phyloP scores from a whole-genome alignment of 2,329 filamentous ascomycete species.

The Cladosporium halotolerans region DNA sequence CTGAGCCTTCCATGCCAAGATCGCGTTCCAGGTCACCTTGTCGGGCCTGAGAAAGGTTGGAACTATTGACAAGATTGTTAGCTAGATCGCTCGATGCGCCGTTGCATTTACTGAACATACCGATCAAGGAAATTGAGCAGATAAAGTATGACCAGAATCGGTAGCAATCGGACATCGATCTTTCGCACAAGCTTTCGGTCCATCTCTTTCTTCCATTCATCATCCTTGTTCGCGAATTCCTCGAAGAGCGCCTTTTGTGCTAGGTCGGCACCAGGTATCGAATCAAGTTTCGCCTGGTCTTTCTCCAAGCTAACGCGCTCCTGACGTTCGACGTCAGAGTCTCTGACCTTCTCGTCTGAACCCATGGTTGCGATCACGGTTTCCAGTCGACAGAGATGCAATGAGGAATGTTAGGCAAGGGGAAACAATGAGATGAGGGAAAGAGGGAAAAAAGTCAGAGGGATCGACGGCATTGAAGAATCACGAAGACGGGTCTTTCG shows the following conservation, averaged over 20 bases:
- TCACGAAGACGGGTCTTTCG: not conserved
- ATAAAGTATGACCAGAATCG: conserved; percentile 67
- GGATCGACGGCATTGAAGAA: conserved; percentile 5
- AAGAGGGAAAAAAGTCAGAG: not conserved
- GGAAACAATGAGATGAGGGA: not conserved
- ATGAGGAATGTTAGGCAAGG: not conserved
- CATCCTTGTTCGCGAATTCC: conserved; percentile 8
- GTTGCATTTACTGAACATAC: conserved; percentile 17
- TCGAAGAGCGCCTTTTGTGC: conserved; percentile 3
- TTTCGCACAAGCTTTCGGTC: conserved; percentile 60
- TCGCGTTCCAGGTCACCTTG: conserved; percentile 50
- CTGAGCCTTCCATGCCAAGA: conserved; percentile 48
- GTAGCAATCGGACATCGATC: conserved; percentile 62
- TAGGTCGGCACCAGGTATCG: not conserved
- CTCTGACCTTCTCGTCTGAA: conserved; percentile 1
- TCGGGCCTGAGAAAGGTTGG: conserved; percentile 50
- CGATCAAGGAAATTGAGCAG: conserved; percentile 65
- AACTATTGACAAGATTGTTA: conserved; percentile 36
- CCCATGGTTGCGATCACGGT: not conserved
- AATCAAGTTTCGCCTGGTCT: not conserved
- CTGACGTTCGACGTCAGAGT: conserved; percentile 6
- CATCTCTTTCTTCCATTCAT: conserved; percentile 2
- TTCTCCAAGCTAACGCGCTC: conserved; percentile 9
- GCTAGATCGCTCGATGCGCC: conserved; percentile 11
- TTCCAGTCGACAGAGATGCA: not conserved